These are phyloP conservation scores for Uncinocarpus reesii DNA, from an alignment of 2,329 filamentous ascomycete species.

Conservation along the genomic window DNA sequence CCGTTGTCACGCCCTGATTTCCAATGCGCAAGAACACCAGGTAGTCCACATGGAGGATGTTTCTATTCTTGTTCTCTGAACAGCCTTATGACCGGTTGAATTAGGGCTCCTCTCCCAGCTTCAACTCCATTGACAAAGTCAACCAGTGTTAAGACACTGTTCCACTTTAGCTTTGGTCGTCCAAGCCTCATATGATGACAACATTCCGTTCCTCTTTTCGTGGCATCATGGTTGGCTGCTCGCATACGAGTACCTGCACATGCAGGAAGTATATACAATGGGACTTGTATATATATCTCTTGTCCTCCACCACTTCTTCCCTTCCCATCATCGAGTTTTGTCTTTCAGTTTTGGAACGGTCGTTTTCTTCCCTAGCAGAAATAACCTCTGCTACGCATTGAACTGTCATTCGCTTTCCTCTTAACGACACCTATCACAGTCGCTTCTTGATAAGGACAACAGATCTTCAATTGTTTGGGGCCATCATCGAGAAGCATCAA, in stretches of 20 bases:
- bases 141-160: constrained; percentile 11
- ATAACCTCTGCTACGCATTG: background rate
- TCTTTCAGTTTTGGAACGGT: constrained; percentile 1
- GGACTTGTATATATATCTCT: constrained; percentile 8
- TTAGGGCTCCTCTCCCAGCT: background rate
- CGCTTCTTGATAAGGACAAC: background rate
- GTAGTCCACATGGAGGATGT: background rate
- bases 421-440: background rate
- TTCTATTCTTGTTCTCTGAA: constrained; percentile 5
- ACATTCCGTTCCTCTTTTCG: background rate
- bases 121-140: background rate
- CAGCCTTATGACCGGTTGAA: constrained; percentile 1
- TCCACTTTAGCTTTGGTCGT: constrained; percentile 2
- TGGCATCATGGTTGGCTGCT: background rate
- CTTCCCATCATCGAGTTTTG: background rate
- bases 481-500: background rate
- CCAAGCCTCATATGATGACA: constrained; percentile 8
- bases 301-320: background rate
- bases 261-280: background rate
- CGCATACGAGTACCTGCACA: too few species aligned
- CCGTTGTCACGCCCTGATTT: background rate
- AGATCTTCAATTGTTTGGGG: background rate
- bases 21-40: background rate
- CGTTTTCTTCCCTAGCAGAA: background rate
- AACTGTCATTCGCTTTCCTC: constrained; percentile 2